Base-by-base conservation (phyloP, 2,329 filamentous ascomycete genomes). In the Ophiostoma novo-ulmi region DNA sequence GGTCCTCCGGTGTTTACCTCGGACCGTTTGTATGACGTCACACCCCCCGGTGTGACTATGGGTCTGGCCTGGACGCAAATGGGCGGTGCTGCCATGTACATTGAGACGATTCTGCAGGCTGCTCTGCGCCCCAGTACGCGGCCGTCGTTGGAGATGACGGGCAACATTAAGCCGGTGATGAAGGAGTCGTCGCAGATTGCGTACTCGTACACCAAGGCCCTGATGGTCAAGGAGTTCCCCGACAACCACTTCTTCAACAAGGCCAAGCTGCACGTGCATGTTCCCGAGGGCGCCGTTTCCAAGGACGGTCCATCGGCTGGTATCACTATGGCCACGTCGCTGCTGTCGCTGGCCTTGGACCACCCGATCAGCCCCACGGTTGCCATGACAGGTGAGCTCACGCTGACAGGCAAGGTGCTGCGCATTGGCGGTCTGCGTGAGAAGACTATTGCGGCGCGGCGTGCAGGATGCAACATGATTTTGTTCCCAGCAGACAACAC, bases 311-410 rank as follows among this genome's bases (percentile, higher is more conserved):
- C 92, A 5, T 94, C 91, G 67, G 95, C 95, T 26, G 95, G 95
- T 78, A 95, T 99, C 77, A 99, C 95, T 7, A 99, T 99, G 95
- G 91, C 95, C n/a, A 97, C 93, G 7, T 93, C 91, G 71, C 81
- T 99, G 76, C 84, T 99, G 68, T 94, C 91, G 69, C 83, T 99
- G 73, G 94, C 93, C 10, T 82, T 98, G 55, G 88, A 97, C 75
- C 85, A 86, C 65, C 85, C 90, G 20, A 85, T 99, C 68, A 86
- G 93, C 77, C 92, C 94, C 7, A 93, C 92, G 0, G 89, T 98
- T 75, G 94, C 96, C 72, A 99, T 99, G 95, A 99, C 95, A 0
- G 95, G 95, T 74, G 95, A 99, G 81, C 84, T 99, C 74, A 99
- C 96, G 1, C 89, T 99, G 69, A 99, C 95, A 1, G 95, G 95